These are phyloP conservation scores for Aureobasidium sp. DNA, from an alignment of 2,329 filamentous ascomycete species.

Conservation along the genomic window DNA sequence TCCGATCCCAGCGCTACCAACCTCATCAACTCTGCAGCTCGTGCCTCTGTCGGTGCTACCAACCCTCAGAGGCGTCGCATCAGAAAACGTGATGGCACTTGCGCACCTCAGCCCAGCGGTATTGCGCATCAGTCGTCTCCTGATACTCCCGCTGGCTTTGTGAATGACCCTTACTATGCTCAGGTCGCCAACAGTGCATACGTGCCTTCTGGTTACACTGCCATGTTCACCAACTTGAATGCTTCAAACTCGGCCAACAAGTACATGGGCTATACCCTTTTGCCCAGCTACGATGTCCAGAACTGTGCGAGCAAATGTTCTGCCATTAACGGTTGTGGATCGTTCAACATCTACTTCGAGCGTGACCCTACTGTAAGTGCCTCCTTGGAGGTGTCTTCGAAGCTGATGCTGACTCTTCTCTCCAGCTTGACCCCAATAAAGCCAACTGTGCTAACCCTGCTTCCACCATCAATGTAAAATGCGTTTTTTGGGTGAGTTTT, in stretches of 20 bases:
- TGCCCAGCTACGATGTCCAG: slow-evolving; percentile 23
- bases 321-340: slow-evolving; percentile 19
- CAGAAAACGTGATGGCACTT: background rate
- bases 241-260: slow-evolving; percentile 17
- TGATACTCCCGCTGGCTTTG: slow-evolving; percentile 31
- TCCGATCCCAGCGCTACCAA: too few species aligned
- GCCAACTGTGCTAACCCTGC: too few species aligned
- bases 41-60: too few species aligned
- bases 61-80: too few species aligned
- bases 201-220: slow-evolving; percentile 25
- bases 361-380: slow-evolving; percentile 17
- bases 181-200: slow-evolving; percentile 23
- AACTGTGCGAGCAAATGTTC: slow-evolving; percentile 26
- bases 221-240: slow-evolving; percentile 23
- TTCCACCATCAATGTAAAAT: too few species aligned
- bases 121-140: slow-evolving; percentile 17
- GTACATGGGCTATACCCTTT: slow-evolving; percentile 24
- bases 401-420: too few species aligned
- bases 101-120: background rate
- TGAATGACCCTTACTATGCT: slow-evolving; percentile 3
- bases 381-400: too few species aligned
- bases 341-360: slow-evolving; percentile 24
- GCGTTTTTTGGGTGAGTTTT: too few species aligned
- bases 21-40: too few species aligned
- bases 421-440: too few species aligned